Evolutionary conservation across 371 early-diverging fungal genomes (phyloP), one percentile per base, ranked within the genome.

Genomic region (Globomyces sp.): DNA sequence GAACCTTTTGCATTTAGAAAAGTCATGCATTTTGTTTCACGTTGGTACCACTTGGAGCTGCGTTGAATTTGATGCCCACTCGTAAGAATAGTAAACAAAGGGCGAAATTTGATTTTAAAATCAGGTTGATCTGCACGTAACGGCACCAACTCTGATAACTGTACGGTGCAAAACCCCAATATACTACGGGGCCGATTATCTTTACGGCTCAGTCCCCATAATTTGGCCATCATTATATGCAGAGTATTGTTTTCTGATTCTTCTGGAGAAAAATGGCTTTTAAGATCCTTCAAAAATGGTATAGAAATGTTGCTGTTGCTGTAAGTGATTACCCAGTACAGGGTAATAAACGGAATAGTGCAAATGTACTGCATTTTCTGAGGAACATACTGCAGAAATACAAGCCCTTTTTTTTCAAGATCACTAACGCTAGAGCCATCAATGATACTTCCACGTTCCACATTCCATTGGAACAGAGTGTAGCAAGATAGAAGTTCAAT

Each of bases 1-100:
- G 57, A 6, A 9, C 57, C 57, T 57, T 57, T 57, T 6, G 57
- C 57, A 57, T 57, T 57, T n/a, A 57, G n/a, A 57, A 57, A 57
- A 10, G 57, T n/a, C 6, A 57, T 57, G 36, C 9, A 36, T 9
- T 1, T n/a, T 6, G 36, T 6, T 6, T 57, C 41, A 41, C 9
- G 10, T n/a, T 57, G 6, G 57, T 37, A 57, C 10, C 0, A n/a
- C 13, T 41, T 36, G 41, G 6, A 57, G 57, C n/a, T 57, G 36
- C 10, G 6, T 57, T 57, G 9, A 57, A 57, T 57, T n/a, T 57
- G 6, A 9, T 57, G 9, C 6, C 9, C 9, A 9, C 9, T n/a
- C 6, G 6, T 10, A 9, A 10, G 6, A 41, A 57, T 41, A 41
- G 37, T 41, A 57, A 57, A 57, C 10, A 57, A 6, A 10, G 41